These are phyloP conservation scores for Cutaneotrichosporon curvatum DNA, from an alignment of 1,284 basidiomycete species.

Conservation along the genomic window DNA sequence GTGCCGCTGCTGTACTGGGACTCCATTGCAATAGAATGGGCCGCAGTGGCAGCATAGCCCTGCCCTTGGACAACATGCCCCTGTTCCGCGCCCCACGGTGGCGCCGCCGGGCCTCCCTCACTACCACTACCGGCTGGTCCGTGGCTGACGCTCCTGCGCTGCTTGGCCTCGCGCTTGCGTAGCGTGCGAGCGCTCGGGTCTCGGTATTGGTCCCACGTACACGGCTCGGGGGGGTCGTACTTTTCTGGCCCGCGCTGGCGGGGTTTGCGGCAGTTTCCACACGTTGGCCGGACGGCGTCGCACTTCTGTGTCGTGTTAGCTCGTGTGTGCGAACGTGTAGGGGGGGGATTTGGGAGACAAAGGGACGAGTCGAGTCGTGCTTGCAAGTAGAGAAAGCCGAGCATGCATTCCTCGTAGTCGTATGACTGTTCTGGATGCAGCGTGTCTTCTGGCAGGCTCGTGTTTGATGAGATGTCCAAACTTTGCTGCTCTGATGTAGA, in stretches of 20 bases:
- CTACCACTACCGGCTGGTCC: not conserved
- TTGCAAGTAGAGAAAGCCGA: not conserved
- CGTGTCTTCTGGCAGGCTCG: not conserved
- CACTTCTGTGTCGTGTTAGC: conserved; percentile 32
- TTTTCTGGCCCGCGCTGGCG: conserved; percentile 24
- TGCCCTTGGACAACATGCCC: no score
- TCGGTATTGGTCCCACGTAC: conserved; percentile 38
- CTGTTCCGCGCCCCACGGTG: no score
- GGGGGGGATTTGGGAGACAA: not conserved
- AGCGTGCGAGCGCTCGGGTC: conserved; percentile 28
- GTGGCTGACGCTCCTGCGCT: conserved; percentile 2
- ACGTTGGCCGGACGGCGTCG: conserved; percentile 35
- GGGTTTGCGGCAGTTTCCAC: conserved; percentile 36
- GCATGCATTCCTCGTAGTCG: no score
- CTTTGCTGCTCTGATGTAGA: no score
- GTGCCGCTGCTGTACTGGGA: no score
- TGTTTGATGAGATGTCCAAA: no score
- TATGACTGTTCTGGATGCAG: not conserved
- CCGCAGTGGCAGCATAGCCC: no score
- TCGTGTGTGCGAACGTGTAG: not conserved
- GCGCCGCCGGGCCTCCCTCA: no score
- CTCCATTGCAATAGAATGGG: no score
- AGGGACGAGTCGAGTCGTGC: no score
- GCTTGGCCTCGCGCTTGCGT: conserved; percentile 23
- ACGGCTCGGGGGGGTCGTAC: conserved; percentile 20